phyloP scores from a whole-genome alignment of 345 rosid genomes.

The Hirschfeldia incana region DNA sequence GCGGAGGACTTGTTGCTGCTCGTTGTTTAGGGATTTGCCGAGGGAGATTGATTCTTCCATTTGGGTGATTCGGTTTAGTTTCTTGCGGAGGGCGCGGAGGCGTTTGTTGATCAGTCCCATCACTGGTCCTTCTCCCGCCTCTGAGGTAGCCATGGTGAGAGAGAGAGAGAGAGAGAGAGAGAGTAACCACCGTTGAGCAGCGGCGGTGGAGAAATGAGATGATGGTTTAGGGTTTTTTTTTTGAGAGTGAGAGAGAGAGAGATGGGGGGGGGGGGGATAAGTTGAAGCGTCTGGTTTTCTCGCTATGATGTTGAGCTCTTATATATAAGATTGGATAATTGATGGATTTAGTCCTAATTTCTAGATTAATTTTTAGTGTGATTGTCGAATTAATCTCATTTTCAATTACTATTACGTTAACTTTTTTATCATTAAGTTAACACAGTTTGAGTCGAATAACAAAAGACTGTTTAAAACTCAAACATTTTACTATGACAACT shows the following conservation, averaged over 20 bases:
- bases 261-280: constrained; percentile 14
- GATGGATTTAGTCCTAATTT: background rate
- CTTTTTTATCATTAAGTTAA: too few species aligned
- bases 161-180: background rate
- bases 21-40: constrained; percentile 79
- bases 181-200: constrained; percentile 26
- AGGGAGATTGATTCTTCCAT: constrained; percentile 82
- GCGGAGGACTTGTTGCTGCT: constrained; percentile 83
- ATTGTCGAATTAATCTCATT: too few species aligned
- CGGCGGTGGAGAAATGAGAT: constrained; percentile 26
- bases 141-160: constrained; percentile 44
- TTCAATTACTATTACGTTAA: too few species aligned
- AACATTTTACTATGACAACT: too few species aligned
- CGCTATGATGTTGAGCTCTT: background rate
- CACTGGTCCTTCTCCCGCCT: constrained; percentile 77
- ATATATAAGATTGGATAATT: background rate
- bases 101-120: constrained; percentile 83
- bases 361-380: background rate
- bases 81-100: constrained; percentile 88
- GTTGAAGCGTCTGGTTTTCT: constrained; percentile 19
- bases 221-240: constrained; percentile 33
- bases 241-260: background rate
- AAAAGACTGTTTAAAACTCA: too few species aligned
- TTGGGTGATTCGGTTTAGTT: constrained; percentile 69
- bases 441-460: too few species aligned